Base-by-base conservation (phyloP, 1,284 basidiomycete genomes). In the Trametes versicolor region DNA sequence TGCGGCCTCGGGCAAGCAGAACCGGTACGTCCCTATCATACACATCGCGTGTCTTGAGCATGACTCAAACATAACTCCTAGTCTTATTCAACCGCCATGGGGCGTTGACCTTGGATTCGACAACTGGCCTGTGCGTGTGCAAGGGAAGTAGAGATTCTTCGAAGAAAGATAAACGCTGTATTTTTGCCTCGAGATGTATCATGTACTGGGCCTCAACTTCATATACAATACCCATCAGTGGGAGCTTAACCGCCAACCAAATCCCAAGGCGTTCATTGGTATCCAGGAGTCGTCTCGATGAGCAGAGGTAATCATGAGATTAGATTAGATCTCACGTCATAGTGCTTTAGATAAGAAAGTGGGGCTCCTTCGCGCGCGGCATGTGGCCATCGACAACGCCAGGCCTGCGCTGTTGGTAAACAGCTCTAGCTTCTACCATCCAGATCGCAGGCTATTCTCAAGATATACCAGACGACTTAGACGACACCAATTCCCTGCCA, bases 1-100 rank as follows among this genome's bases (percentile, higher is more conserved):
- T 53, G 91, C 90, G 1, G 85, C 85, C n/a, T 73, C 76, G 47
- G 92, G 91, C 52, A 94, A 93, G 79, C 90, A 92, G 79, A 84
- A 85, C 73, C 82, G 88, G 80, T 82, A 75, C 56, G 80, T 71
- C 51, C 27, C 48, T 56, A 27, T 63, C n/a, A 3, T 8, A 55
- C 43, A 47, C 29, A 21, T 61, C 27, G 17, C 29, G 39, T 21
- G 8, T 64, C 17, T 13, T 55, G 63, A 17, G 64, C 52, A 21
- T 39, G 32, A 17, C 21, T 49, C 15, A 50, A 19, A 13, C 27
- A 17, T 49, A 50, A 36, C 7, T 5, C 53, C 6, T 36, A 72
- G 67, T 65, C 82, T 87, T 70, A 81, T 91, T 73, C 88, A 80
- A 72, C 91, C 90, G 45, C 83, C 86, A 27, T 92, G 90, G 90